Percentiles rank a stretch among this genome's conserved stretches.
Evolutionary conservation across 352 stramenopile species (phyloP).

Genomic region (Phytophthora tubulina): DNA sequence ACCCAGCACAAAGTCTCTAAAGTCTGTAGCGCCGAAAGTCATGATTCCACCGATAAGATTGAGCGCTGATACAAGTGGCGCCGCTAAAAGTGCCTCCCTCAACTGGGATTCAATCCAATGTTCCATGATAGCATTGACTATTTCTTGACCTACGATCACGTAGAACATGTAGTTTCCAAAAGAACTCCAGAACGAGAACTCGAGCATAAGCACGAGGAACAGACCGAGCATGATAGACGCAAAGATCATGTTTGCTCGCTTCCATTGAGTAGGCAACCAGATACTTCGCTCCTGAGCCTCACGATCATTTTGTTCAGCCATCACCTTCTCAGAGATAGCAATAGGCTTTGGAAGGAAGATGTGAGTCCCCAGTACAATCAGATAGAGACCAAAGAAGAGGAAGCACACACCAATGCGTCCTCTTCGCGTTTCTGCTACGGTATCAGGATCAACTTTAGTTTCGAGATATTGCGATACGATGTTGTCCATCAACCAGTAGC

Average conservation of each 20-base stretch:
- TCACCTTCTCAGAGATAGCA: conserved; percentile 90
- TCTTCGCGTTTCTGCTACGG: conserved; percentile 66
- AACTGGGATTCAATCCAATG: conserved; percentile 92
- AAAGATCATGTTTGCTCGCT: conserved; percentile 96
- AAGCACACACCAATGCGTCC: conserved; percentile 95
- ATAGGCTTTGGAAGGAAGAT: conserved; percentile 95
- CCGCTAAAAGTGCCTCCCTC: conserved; percentile 92
- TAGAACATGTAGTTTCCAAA: conserved; percentile 98
- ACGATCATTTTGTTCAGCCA: conserved; percentile 84
- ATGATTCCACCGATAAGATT: conserved; percentile 93
- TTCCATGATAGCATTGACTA: conserved; percentile 91
- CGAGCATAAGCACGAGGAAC: conserved; percentile 95
- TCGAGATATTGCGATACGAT: conserved; percentile 91
- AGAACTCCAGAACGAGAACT: conserved; percentile 96
- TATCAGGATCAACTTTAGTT: conserved; percentile 81
- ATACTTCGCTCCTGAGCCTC: conserved; percentile 74
- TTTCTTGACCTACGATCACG: conserved; percentile 94
- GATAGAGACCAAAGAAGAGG: conserved; percentile 90
- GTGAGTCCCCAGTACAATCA: conserved; percentile 79
- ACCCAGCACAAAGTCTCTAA: conserved; percentile 96
- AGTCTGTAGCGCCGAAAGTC: conserved; percentile 96
- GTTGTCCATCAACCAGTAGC: conserved; percentile 86
- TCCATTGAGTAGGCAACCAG: conserved; percentile 95
- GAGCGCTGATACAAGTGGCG: conserved; percentile 90
- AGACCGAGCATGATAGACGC: conserved; percentile 93